phyloP scores from a whole-genome alignment of 2,329 filamentous ascomycete species.

The Stromatinia cepivora region DNA sequence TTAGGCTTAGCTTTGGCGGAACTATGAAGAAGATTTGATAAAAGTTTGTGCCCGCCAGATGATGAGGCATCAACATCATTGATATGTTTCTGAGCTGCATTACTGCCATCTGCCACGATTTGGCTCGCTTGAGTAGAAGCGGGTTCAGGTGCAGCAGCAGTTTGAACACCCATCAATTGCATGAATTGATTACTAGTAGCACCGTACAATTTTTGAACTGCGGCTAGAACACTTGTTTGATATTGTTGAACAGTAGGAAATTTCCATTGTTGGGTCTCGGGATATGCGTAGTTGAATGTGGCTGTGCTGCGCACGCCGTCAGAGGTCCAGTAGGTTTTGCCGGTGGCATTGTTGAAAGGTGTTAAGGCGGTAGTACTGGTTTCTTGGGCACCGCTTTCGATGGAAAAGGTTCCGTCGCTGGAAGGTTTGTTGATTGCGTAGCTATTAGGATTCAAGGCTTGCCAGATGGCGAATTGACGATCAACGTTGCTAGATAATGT shows the following conservation, averaged over 20 bases:
- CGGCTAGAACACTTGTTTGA: constrained; percentile 26
- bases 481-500: constrained; percentile 61
- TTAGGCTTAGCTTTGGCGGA: neutral
- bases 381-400: constrained; percentile 53
- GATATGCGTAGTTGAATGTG: constrained; percentile 72
- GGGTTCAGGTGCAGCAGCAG: neutral
- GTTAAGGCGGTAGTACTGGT: constrained; percentile 59
- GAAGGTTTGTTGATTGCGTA: constrained; percentile 61
- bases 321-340: constrained; percentile 31
- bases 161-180: constrained; percentile 5
- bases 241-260: constrained; percentile 28
- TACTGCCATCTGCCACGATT: neutral
- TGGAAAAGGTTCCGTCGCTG: constrained; percentile 62
- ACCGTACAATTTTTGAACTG: constrained; percentile 31
- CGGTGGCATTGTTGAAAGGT: constrained; percentile 60
- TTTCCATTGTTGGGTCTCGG: constrained; percentile 52
- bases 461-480: constrained; percentile 75
- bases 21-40: neutral
- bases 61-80: neutral
- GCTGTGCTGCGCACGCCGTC: constrained; percentile 26
- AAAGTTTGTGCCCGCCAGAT: neutral
- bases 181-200: constrained; percentile 29
- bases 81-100: constrained; percentile 7
- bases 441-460: constrained; percentile 66
- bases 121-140: neutral